These are phyloP conservation scores for Cytospora piceicola DNA, from an alignment of 2,329 filamentous ascomycete species.

Conservation along the genomic window DNA sequence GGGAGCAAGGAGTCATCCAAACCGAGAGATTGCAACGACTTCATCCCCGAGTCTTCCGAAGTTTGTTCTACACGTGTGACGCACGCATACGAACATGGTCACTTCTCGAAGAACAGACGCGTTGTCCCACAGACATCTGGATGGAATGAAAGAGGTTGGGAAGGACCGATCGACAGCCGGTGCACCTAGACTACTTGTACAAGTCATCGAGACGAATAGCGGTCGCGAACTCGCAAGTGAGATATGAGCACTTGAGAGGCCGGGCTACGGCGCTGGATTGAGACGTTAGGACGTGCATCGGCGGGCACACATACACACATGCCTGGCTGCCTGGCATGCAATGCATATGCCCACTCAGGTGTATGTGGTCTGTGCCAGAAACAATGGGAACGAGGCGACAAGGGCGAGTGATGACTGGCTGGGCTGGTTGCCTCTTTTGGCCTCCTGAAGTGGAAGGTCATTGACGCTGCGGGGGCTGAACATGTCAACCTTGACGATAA, in stretches of 20 bases:
- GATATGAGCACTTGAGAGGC: not conserved
- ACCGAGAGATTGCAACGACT: not conserved
- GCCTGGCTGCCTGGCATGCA: too few relatives aligned
- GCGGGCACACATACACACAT: not conserved
- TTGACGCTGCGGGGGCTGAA: slow-evolving; percentile 15
- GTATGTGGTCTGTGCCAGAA: not conserved
- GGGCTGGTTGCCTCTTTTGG: slow-evolving; percentile 16
- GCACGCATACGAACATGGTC: not conserved
- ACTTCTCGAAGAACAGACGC: not conserved
- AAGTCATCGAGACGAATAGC: not conserved
- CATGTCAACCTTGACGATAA: slow-evolving; percentile 21
- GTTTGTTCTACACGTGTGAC: not conserved
- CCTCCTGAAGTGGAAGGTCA: slow-evolving; percentile 6
- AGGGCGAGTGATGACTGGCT: slow-evolving; percentile 8
- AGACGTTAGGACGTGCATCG: not conserved
- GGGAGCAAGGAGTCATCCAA: not conserved
- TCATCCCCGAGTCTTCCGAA: not conserved
- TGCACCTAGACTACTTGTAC: not conserved
- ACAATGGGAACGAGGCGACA: slow-evolving; percentile 4
- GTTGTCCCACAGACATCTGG: not conserved
- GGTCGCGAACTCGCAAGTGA: not conserved
- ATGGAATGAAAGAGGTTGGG: not conserved
- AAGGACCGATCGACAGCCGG: not conserved
- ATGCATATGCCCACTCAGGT: too few relatives aligned
- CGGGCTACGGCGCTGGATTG: not conserved